Conservation (phyloP, 192 early-diverging fungal species). For the Geranomyces variabilis region DNA sequence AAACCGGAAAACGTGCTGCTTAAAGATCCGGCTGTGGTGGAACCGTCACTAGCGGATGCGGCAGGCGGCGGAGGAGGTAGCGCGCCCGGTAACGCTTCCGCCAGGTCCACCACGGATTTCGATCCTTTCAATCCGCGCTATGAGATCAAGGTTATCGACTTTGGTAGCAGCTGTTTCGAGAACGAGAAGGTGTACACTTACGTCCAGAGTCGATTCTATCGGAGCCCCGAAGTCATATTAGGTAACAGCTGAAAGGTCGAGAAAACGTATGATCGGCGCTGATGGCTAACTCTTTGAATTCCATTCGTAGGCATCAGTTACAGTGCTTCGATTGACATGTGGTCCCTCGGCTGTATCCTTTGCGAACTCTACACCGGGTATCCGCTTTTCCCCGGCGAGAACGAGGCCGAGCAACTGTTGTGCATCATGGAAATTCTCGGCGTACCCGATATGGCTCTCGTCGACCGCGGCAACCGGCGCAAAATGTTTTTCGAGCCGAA, state of each 20-base stretch:
- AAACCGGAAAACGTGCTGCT: slow-evolving; percentile 96
- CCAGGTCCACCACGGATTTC: slow-evolving; percentile 33
- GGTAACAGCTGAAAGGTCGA: slow-evolving; percentile 51
- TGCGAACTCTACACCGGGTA: slow-evolving; percentile 83
- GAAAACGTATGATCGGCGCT: neutral
- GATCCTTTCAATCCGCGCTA: slow-evolving; percentile 36
- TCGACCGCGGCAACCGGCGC: slow-evolving; percentile 78
- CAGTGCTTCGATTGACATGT: slow-evolving; percentile 94
- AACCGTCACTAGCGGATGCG: slow-evolving; percentile 41
- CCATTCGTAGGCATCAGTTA: slow-evolving; percentile 62
- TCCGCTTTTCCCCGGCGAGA: slow-evolving; percentile 96
- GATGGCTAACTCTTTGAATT: neutral
- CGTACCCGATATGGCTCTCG: slow-evolving; percentile 70
- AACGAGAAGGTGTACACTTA: slow-evolving; percentile 96
- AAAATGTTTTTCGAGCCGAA: slow-evolving; percentile 79
- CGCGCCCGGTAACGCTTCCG: neutral
- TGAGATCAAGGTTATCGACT: slow-evolving; percentile 97
- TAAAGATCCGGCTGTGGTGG: slow-evolving; percentile 58
- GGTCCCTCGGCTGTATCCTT: slow-evolving; percentile 94
- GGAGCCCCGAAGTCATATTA: slow-evolving; percentile 95
- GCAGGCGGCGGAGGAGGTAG: neutral
- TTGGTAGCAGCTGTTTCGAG: slow-evolving; percentile 93
- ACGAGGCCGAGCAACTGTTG: slow-evolving; percentile 92
- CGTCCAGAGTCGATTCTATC: slow-evolving; percentile 96
- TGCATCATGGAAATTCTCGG: slow-evolving; percentile 95